phyloP scores from a whole-genome alignment of 192 early-diverging fungal species.

The Gigaspora rosea region DNA sequence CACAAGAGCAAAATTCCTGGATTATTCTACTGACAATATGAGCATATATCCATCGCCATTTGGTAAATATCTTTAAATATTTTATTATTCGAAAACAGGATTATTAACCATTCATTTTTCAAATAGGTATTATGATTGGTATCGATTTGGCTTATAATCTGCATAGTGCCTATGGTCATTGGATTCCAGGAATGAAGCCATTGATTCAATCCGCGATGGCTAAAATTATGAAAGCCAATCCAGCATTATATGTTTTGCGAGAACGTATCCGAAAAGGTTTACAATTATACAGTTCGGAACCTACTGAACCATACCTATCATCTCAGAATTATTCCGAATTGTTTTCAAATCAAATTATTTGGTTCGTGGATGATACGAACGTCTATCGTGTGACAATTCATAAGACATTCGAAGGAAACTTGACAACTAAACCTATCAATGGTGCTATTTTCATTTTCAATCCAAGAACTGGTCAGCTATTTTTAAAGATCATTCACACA shows the following conservation, averaged over 20 bases:
- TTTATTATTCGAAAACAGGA: no score
- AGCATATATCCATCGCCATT: constrained; percentile 99
- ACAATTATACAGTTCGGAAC: constrained; percentile 97
- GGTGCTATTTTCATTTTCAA: constrained; percentile 99
- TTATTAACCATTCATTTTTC: no score
- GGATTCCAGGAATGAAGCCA: constrained; percentile 99
- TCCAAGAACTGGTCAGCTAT: constrained; percentile 96
- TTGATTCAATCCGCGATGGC: constrained; percentile 96
- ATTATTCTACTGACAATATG: constrained; percentile 98
- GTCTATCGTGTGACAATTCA: constrained; percentile 99
- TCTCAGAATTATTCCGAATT: constrained; percentile 95
- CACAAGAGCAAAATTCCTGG: constrained; percentile 95
- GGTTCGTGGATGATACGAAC: constrained; percentile 99
- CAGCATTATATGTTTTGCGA: constrained; percentile 94
- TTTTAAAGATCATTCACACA: constrained; percentile 99
- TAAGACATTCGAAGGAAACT: constrained; percentile 99
- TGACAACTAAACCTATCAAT: constrained; percentile 99
- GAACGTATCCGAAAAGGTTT: constrained; percentile 98
- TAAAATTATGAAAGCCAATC: constrained; percentile 99
- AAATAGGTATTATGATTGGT: constrained; percentile 75
- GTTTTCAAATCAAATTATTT: constrained; percentile 98
- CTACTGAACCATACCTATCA: constrained; percentile 96
- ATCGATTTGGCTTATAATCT: constrained; percentile 98
- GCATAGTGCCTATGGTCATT: constrained; percentile 94
- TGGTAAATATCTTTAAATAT: constrained; percentile 44